Evolutionary conservation across 306 rosid species (phyloP).

Genomic region (Nissolia schottii): DNA sequence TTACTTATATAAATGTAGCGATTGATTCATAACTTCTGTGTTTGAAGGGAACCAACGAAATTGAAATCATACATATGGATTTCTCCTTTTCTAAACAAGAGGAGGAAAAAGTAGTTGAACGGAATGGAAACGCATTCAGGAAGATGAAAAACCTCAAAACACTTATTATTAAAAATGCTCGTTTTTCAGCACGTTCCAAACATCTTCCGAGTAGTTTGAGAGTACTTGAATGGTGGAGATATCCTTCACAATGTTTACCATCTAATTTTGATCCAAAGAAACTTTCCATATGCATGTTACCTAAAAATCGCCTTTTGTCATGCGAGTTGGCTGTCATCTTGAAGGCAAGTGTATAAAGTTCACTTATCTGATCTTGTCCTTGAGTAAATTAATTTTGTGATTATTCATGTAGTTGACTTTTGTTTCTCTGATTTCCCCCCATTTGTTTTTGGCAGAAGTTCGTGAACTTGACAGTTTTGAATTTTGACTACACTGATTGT

Average conservation of each 20-base stretch:
- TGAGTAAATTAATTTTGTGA: background rate
- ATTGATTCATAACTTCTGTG: too few relatives aligned
- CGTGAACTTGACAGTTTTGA: background rate
- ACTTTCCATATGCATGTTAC: background rate
- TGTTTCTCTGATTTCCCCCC: background rate
- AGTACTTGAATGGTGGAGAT: background rate
- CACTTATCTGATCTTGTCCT: background rate
- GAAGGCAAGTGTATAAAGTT: background rate
- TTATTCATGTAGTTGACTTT: background rate
- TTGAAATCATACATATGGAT: too few relatives aligned
- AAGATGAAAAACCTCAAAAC: constrained; percentile 17
- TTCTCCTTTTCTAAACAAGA: too few relatives aligned
- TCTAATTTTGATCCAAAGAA: background rate
- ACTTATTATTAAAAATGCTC: background rate
- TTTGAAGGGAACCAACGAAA: too few relatives aligned
- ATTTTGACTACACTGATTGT: background rate
- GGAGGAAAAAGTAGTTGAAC: too few relatives aligned
- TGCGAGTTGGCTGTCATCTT: background rate
- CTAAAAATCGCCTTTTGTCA: background rate
- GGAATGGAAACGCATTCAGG: constrained; percentile 6
- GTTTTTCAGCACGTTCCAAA: background rate
- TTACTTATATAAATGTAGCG: too few relatives aligned
- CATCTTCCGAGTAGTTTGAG: constrained; percentile 15
- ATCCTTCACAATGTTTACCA: background rate
- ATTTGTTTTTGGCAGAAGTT: constrained; percentile 7